Base-by-base conservation (phyloP, 176 grass and related monocot species). In the Aechmea fasciata region DNA sequence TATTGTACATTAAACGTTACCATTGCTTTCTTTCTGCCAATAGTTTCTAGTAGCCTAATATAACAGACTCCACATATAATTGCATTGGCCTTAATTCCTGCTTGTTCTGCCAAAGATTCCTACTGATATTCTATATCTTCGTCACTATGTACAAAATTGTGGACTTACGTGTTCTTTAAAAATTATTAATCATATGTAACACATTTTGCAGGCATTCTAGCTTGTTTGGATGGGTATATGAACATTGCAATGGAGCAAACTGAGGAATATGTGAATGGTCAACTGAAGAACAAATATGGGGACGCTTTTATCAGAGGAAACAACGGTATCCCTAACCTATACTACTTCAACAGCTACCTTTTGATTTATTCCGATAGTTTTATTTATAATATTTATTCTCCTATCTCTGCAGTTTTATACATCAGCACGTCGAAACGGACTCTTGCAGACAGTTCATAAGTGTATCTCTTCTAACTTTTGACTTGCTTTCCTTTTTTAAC, bases 301-400 rank as follows among this genome's bases (percentile, higher is more conserved):
- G 81, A 83, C 48, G 81, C 81, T 29, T 83, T 83, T 55, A 83
- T 83, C 29, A 78, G 81, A 72, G 81, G 81, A 54, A 83, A 83
- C 69, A 83, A 83, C 18, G 81, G 81, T 83, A 69, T 47, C 3
- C 1, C 9, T 28, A 15, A 49, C 63, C 54, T 51, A 79, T n/a
- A 28, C 11, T 33, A 41, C 47, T 2, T 41, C 23, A 11, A 8
- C 52, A n/a, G 15, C 13, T 2, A 9, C 33, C 24, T 52, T 66
- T 77, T 52, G 9, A 62, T 26, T 18, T 49, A 13, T 62, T 33
- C 11, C 10, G 14, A 10, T 61, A 29, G 12, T n/a, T 19, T 29
- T 2, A 1, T 15, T 52, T 70, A 50, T 65, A 23, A 73, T 52
- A 59, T 50, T 52, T 62, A 10, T 47, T 67, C 48, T 73, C 11